Base-by-base conservation (phyloP, 345 rosid genomes). In the Nasturtium officinale region DNA sequence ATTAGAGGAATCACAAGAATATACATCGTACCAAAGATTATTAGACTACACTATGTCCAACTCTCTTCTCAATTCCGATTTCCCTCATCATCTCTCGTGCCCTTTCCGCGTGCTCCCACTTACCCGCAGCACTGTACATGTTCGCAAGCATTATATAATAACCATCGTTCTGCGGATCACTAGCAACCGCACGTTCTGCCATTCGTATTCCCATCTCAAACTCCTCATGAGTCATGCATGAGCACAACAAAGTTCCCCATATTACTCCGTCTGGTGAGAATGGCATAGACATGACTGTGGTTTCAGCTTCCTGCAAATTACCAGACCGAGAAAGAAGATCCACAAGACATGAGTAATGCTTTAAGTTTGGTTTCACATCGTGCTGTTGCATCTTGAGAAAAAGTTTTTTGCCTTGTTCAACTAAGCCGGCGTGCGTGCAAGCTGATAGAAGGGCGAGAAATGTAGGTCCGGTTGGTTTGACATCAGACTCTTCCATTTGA, bases 311-410 rank as follows among this genome's bases (percentile, higher is more conserved):
- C 29, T 81, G 73, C 58, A 89, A 69, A 48, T 83, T 67, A 67
- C 92, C 92, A 37, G 90, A 84, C 83, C 87, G 80, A 50, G 90
- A 84, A 26, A 89, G 83, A 72, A 87, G 87, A 81, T 89, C 90
- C 55, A 83, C 86, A 33, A 85, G 69, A 65, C 92, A 87, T 62
- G 96, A 77, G 81, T 84, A 89, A 77, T 89, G 92, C 79, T 89
- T 89, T 72, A 89, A 45, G 65, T 62, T 81, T 0, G 96, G 90
- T 74, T 81, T 79, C 64, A 84, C 23, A 20, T 75, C 73, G 78
- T 83, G 75, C 30, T 60, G 32, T 5, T 84, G 66, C 92, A 85
- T 85, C 80, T 80, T 84, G 12, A 38, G 26, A 46, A 87, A 81
- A 1, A 84, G 60, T 35, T 29, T 33, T 68, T 79, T 85, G 75